Percentiles rank a stretch among this genome's conserved stretches.
Evolutionary conservation across 345 rosid species (phyloP).

Genomic region (Turnera subulata): DNA sequence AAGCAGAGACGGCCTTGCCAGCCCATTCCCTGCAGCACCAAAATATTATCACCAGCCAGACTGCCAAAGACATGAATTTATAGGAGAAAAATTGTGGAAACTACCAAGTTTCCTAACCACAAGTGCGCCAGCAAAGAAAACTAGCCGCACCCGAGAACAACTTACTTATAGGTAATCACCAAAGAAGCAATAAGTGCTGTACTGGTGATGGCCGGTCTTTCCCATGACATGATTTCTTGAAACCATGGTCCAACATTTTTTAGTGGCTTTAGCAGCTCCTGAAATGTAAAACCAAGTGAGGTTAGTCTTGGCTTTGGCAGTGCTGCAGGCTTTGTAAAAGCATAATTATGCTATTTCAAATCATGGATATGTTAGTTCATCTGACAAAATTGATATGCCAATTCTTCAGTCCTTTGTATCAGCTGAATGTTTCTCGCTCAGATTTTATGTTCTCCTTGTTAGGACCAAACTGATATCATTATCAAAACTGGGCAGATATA

Average conservation of each 20-base stretch:
- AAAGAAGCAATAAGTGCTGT: conserved; percentile 22
- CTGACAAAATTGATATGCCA: too few relatives aligned
- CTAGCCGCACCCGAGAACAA: not conserved
- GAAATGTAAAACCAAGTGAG: conserved; percentile 8
- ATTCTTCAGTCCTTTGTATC: too few relatives aligned
- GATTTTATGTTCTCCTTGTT: too few relatives aligned
- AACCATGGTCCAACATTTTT: conserved; percentile 37
- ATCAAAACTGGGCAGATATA: too few relatives aligned
- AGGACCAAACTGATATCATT: too few relatives aligned
- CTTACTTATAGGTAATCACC: conserved; percentile 57
- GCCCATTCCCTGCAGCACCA: conserved; percentile 63
- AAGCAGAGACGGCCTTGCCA: conserved; percentile 58
- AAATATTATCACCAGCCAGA: not conserved
- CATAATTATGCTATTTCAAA: too few relatives aligned
- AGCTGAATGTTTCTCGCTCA: too few relatives aligned
- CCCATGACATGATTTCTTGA: conserved; percentile 53
- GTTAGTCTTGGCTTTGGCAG: not conserved
- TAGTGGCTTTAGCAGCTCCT: conserved; percentile 77
- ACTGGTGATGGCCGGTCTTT: conserved; percentile 48
- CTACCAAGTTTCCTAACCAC: too few relatives aligned
- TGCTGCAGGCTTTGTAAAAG: not conserved
- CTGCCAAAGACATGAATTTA: too few relatives aligned
- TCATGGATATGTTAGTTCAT: too few relatives aligned
- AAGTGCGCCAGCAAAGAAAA: not conserved
- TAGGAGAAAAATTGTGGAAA: too few relatives aligned